Evolutionary conservation across 2,329 filamentous ascomycete species (phyloP).

Genomic region (Diplodia sapinea): DNA sequence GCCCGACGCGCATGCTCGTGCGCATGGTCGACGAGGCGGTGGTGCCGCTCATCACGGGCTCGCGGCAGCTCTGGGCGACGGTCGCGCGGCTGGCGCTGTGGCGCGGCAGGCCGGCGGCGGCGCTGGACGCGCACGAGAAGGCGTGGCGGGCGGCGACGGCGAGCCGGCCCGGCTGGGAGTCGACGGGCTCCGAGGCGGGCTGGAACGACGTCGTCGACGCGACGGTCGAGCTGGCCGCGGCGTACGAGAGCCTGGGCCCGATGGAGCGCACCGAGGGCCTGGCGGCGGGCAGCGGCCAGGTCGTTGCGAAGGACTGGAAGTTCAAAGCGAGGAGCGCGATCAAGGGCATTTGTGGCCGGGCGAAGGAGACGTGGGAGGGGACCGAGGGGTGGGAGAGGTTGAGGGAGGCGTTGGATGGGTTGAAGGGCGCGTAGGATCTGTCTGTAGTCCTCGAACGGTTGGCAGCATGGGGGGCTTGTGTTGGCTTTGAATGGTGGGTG

Average conservation of each 20-base stretch:
- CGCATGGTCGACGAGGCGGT: constrained; percentile 76
- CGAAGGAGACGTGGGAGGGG: constrained; percentile 81
- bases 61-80: constrained; percentile 77
- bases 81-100: constrained; percentile 75
- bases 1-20: constrained; percentile 67
- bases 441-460: too few relatives aligned
- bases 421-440: constrained; percentile 41
- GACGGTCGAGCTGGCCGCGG: constrained; percentile 80
- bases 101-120: constrained; percentile 70
- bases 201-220: constrained; percentile 77
- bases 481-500: background rate
- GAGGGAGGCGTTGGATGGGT: constrained; percentile 53
- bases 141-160: constrained; percentile 76
- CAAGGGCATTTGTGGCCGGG: constrained; percentile 81
- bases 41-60: constrained; percentile 81
- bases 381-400: constrained; percentile 70
- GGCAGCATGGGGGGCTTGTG: background rate
- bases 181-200: constrained; percentile 61
- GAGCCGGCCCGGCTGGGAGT: constrained; percentile 60
- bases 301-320: constrained; percentile 81
- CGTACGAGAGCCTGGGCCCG: constrained; percentile 74
- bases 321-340: constrained; percentile 87
- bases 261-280: constrained; percentile 59
- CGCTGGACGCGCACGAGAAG: constrained; percentile 85
- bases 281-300: constrained; percentile 56